Evolutionary conservation across 176 grass and related monocot genomes (phyloP).

Genomic region (Zizania latifolia): DNA sequence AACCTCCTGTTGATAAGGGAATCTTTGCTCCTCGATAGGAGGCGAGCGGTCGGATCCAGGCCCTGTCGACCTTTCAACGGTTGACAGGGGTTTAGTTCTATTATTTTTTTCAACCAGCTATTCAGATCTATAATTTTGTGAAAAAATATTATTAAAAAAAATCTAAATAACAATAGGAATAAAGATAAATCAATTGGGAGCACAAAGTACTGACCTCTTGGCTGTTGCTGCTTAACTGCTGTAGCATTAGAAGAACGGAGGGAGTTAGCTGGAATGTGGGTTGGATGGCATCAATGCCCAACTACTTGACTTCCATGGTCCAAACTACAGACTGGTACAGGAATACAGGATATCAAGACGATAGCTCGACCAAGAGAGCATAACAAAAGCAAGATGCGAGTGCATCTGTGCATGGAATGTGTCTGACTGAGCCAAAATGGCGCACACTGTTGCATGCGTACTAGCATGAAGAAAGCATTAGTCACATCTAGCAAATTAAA

Average conservation of each 20-base stretch:
- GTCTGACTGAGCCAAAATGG: background rate
- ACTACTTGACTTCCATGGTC: slow-evolving; percentile 14
- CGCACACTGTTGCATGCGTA: background rate
- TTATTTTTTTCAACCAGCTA: too few relatives aligned
- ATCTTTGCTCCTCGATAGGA: too few relatives aligned
- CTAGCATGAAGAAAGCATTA: background rate
- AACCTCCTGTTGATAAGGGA: too few relatives aligned
- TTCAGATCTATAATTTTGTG: too few relatives aligned
- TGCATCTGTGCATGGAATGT: too few relatives aligned
- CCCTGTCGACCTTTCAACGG: too few relatives aligned
- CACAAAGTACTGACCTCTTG: background rate
- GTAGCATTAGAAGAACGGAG: background rate
- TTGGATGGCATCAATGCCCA: slow-evolving; percentile 31
- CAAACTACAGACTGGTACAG: background rate
- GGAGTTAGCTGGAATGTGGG: slow-evolving; percentile 18
- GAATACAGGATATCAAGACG: background rate
- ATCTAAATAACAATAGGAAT: background rate
- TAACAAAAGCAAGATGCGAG: too few relatives aligned
- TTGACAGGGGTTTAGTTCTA: too few relatives aligned
- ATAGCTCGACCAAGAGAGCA: background rate
- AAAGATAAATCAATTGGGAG: slow-evolving; percentile 14
- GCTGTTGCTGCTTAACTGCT: background rate
- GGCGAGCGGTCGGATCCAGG: too few relatives aligned
- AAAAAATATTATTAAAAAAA: too few relatives aligned
- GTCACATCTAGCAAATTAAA: background rate